These are phyloP conservation scores for bread wheat (Triticum aestivum) DNA, from an alignment of 176 grass and related monocot species.

Conservation along the genomic window IWGSC_CS_RefSeq_v2.1 NC_057805.1:417487929-417488428, in stretches of 20 bases:
- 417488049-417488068: constrained; percentile 14
- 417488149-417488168: neutral
- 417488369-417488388: neutral
- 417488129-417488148: neutral
- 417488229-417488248: neutral
- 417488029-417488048: constrained; percentile 24
- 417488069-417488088: constrained; percentile 4
- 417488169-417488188: neutral
- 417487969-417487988: constrained; percentile 97
- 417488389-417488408: neutral
- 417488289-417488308: neutral
- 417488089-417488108: neutral
- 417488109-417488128: constrained; percentile 9
- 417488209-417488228: neutral
- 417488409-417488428: neutral
- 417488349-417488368: neutral
- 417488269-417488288: neutral
- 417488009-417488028: constrained; percentile 42
- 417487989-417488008: constrained; percentile 82
- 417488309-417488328: neutral
- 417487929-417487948: constrained; percentile 62
- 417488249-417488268: neutral
- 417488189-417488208: constrained; percentile 14
- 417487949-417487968: constrained; percentile 80
- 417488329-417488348: neutral